phyloP scores from a whole-genome alignment of 495 filamentous ascomycete genomes.

The Parathielavia hyrcaniae region DNA sequence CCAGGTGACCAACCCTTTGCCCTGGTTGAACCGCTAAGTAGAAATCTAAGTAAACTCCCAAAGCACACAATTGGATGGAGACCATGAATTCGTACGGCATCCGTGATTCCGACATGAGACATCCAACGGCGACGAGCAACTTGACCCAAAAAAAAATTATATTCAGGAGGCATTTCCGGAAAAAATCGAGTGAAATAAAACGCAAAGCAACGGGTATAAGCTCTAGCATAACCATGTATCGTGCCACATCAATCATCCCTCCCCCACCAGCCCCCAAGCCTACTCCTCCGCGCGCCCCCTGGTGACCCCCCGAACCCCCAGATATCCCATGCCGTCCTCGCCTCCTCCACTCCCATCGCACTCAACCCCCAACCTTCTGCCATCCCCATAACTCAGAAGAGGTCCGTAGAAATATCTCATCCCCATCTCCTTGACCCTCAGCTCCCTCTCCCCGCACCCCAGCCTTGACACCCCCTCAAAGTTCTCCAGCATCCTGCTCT shows the following conservation, averaged over 20 bases:
- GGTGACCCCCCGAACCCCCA: background rate
- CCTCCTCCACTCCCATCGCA: slow-evolving; percentile 5
- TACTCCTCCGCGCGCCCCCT: background rate
- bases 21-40: no score
- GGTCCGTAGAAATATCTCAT: slow-evolving; percentile 32
- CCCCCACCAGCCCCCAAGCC: background rate
- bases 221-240: background rate
- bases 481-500: slow-evolving; percentile 24
- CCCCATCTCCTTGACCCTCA: slow-evolving; percentile 20
- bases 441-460: slow-evolving; percentile 17
- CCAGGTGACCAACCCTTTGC: no score
- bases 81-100: no score
- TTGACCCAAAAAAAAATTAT: background rate
- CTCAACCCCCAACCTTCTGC: slow-evolving; percentile 28
- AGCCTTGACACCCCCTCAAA: slow-evolving; percentile 28
- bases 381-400: slow-evolving; percentile 18
- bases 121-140: background rate
- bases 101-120: no score
- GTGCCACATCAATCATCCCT: background rate
- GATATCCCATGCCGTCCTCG: slow-evolving; percentile 9
- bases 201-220: background rate
- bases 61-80: no score
- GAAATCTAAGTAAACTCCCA: no score
- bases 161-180: background rate
- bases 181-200: background rate